Percentiles rank a stretch among this genome's conserved stretches.
phyloP scores from a whole-genome alignment of 192 early-diverging fungal species.

The Oehlia diaphana region DNA sequence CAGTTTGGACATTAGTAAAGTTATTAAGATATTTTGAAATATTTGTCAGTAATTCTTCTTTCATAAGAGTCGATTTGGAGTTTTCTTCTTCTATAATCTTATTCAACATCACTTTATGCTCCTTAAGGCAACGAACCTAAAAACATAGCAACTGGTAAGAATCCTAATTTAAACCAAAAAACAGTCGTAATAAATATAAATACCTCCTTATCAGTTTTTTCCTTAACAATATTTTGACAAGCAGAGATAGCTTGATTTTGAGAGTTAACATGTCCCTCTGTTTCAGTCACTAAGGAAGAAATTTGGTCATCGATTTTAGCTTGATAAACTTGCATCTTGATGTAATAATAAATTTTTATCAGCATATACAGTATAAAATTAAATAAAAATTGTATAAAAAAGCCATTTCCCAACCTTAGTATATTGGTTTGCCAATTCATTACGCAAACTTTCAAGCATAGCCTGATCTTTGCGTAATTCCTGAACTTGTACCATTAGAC shows the following conservation, averaged over 20 bases:
- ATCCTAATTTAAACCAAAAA: neutral
- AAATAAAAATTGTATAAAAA: neutral
- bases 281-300: neutral
- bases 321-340: constrained; percentile 3
- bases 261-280: constrained; percentile 2
- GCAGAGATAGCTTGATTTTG: neutral
- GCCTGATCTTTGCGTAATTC: neutral
- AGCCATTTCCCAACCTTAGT: neutral
- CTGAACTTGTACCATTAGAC: neutral
- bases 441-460: neutral
- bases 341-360: neutral
- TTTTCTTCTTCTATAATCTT: neutral
- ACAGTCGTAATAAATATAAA: neutral
- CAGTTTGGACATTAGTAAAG: neutral
- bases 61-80: neutral
- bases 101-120: neutral
- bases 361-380: neutral
- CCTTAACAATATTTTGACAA: neutral
- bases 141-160: neutral
- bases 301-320: neutral
- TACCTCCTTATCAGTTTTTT: neutral
- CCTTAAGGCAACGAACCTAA: neutral
- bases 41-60: neutral
- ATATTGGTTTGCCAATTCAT: neutral
- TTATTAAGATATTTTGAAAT: neutral